Evolutionary conservation across 768 basidiomycete species (phyloP), one percentile per base, ranked within the genome.

Genomic region (Lepiota brunneoincarnata): DNA sequence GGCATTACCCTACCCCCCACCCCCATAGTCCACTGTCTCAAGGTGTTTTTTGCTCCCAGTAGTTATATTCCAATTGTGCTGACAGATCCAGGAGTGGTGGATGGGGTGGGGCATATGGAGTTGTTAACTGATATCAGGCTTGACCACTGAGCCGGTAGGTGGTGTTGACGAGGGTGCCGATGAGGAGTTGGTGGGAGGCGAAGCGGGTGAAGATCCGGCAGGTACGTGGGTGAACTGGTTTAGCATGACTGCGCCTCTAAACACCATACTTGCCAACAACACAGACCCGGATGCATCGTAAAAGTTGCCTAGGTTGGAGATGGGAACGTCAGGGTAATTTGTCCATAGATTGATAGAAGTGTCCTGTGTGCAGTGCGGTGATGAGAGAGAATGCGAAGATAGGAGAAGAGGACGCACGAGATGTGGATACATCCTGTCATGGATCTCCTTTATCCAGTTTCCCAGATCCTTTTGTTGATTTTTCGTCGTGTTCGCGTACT

Each of bases 241-340:
- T 39, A 74, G 64, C 18, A 89, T 62, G 2, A 85, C 68, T 0
- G 89, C 80, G 46, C 88, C 72, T 1, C 90, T 81, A 68, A 89
- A 94, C 1, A 92, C 87, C 0, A 87, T 83, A 57, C 81, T 75
- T 0, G 91, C 89, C 41, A 94, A 72, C 43, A 95, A 76, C 0
- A 90, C 83, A 0, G 89, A 86, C 9, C 84, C 84, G 0, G 91
- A 67, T 0, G 84, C 80, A 56, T 95, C 93, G 60, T 79, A 73
- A 64, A 95, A 95, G 51, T 81, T 81, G 4, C 66, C 68, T 4
- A 69, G 44, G 7, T 65, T 63, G 3, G 66, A 60, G 20, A 68
- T 61, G 6, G 72, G 56, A 28, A 80, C 66, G 61, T 85, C 80
- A 4, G 83, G 80, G 62, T 94, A 93, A 67, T 94, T 95, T 9